phyloP scores from a whole-genome alignment of 805 yeast genomes.

The Tetrapisispora nanseiensis region DNA sequence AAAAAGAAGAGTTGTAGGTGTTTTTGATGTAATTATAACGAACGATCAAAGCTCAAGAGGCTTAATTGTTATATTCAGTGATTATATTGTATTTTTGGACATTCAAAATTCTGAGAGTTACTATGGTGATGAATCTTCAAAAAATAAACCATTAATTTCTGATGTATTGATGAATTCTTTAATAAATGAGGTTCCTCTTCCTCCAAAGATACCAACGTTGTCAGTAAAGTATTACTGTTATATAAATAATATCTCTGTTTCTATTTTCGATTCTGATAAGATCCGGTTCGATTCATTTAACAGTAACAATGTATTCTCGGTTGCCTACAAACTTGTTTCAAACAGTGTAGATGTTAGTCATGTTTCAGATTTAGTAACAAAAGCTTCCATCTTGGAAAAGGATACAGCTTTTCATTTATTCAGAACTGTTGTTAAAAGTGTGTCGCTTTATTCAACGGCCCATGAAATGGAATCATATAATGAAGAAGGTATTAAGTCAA shows the following conservation, averaged over 20 bases:
- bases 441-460: slow-evolving; percentile 54
- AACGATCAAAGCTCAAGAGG: slow-evolving; percentile 31
- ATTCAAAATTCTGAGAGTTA: slow-evolving; percentile 36
- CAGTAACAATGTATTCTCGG: slow-evolving; percentile 13
- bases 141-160: slow-evolving; percentile 45
- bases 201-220: slow-evolving; percentile 54
- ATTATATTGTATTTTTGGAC: slow-evolving; percentile 56
- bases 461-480: slow-evolving; percentile 48
- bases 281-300: slow-evolving; percentile 23
- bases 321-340: slow-evolving; percentile 20
- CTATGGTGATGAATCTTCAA: slow-evolving; percentile 7
- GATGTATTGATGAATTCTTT: slow-evolving; percentile 86
- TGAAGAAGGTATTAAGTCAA: slow-evolving; percentile 49
- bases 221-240: slow-evolving; percentile 59
- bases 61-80: slow-evolving; percentile 71
- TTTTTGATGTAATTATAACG: slow-evolving; percentile 41
- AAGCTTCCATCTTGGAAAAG: slow-evolving; percentile 69
- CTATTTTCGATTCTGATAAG: slow-evolving; percentile 29
- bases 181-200: slow-evolving; percentile 72
- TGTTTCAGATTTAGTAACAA: slow-evolving; percentile 37
- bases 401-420: slow-evolving; percentile 82
- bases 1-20: slow-evolving; percentile 73
- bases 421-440: slow-evolving; percentile 34
- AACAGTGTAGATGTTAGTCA: slow-evolving; percentile 47
- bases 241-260: slow-evolving; percentile 45